Evolutionary conservation across 1,284 basidiomycete species (phyloP), one percentile per base, ranked within the genome.

Genomic region (Trichosporon inkin): DNA sequence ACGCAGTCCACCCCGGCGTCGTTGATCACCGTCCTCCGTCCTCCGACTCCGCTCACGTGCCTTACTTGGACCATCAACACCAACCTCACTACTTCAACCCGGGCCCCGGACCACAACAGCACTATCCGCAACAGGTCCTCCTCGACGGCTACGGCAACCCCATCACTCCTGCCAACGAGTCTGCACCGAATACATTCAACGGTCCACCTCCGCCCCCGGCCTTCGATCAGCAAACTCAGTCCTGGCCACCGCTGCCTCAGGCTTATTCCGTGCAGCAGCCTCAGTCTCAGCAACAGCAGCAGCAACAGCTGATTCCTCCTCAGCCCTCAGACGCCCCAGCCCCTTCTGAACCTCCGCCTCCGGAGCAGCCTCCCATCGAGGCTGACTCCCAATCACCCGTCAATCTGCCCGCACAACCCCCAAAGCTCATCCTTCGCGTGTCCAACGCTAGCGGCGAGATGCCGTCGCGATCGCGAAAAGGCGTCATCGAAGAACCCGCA

Each of bases 181-280:
- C 24, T 8, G 44, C 44, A 13, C 44, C 44, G 14, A 22, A 49
- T 16, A 28, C 44, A 11, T 49, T 49, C 22, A 28, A 22, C n/a
- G 44, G 22, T 8, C 44, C 58, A 34, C 53, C 38, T 17, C 38
- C 41, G 16, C 53, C 53, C 36, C 53, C 36, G 19, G 24, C 38
- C 20, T 24, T 56, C 16, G 38, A 57, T 55, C 56, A 62, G 53
- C 55, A 61, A 52, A 11, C 32, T 22, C 49, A n/a, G 19, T 62
- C 14, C 35, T 57, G 40, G 53, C 38, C 20, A 38, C 49, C 24
- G 16, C 24, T 28, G 19, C 13, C 38, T 19, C 24, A 8, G 20
- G 38, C 20, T n/a, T 55, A 49, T 8, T 54, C 44, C 19, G 32
- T 16, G 8, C 47, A 53, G 35, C 60, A 56, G 7, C 55, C 35